These are phyloP conservation scores for Plectosphaerella cucumerina DNA, from an alignment of 2,329 filamentous ascomycete species.

Conservation along the genomic window DNA sequence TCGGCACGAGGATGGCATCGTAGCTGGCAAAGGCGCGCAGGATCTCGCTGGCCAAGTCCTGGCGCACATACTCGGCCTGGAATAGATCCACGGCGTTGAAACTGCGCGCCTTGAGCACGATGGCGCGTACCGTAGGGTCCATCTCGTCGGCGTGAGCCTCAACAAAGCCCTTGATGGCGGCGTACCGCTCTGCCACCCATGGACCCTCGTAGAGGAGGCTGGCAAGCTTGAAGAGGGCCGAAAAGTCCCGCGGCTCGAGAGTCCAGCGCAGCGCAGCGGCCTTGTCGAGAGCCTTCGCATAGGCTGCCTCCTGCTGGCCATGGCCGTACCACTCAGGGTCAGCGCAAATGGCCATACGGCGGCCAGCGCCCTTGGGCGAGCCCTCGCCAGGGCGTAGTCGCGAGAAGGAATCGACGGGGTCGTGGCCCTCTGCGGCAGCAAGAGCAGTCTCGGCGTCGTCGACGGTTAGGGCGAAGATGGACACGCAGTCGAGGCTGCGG, in stretches of 20 bases:
- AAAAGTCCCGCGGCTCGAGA: slow-evolving; percentile 40
- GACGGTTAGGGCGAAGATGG: slow-evolving; percentile 45
- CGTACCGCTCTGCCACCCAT: slow-evolving; percentile 53
- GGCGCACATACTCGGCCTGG: slow-evolving; percentile 29
- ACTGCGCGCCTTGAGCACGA: slow-evolving; percentile 31
- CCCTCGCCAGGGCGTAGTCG: slow-evolving; percentile 26
- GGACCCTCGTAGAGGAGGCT: slow-evolving; percentile 53
- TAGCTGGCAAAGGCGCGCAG: slow-evolving; percentile 33
- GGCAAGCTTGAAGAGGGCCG: slow-evolving; percentile 45
- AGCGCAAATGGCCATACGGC: slow-evolving; percentile 32
- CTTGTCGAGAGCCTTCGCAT: slow-evolving; percentile 34
- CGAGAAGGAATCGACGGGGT: slow-evolving; percentile 46
- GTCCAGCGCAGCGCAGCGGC: slow-evolving; percentile 34
- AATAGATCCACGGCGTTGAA: slow-evolving; percentile 43
- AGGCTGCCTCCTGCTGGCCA: slow-evolving; percentile 32
- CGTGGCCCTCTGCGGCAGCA: slow-evolving; percentile 42
- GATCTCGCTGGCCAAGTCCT: slow-evolving; percentile 35
- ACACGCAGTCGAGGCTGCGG: slow-evolving; percentile 52
- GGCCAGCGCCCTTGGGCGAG: background rate
- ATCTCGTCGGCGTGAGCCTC: slow-evolving; percentile 23
- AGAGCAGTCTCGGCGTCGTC: slow-evolving; percentile 46
- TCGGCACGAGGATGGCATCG: slow-evolving; percentile 52
- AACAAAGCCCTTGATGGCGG: slow-evolving; percentile 44
- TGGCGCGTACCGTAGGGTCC: slow-evolving; percentile 29
- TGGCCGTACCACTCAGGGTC: slow-evolving; percentile 31